These are phyloP conservation scores for Sugiyamaella grinbergsii DNA, from an alignment of 1,139 yeast species.

Conservation along the genomic window DNA sequence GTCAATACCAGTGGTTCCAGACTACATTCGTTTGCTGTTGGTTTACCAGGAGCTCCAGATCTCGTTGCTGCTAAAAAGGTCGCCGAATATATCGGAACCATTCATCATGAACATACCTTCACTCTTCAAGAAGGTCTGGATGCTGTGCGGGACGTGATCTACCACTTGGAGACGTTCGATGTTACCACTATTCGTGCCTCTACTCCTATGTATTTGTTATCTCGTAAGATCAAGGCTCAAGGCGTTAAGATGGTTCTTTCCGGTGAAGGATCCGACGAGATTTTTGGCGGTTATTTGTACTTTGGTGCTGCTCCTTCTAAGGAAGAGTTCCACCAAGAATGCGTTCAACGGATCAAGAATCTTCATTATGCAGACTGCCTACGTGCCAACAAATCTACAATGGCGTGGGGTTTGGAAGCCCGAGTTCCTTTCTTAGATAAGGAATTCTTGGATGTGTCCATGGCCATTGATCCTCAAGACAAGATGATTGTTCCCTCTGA, in stretches of 20 bases:
- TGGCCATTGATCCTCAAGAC: slow-evolving; percentile 93
- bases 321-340: slow-evolving; percentile 89
- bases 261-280: slow-evolving; percentile 99
- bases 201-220: slow-evolving; percentile 95
- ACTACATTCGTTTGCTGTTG: slow-evolving; percentile 94
- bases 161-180: slow-evolving; percentile 95
- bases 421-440: slow-evolving; percentile 98
- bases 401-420: slow-evolving; percentile 99
- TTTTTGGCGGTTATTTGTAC: slow-evolving; percentile 97
- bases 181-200: slow-evolving; percentile 99
- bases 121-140: slow-evolving; percentile 96
- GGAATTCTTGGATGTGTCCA: slow-evolving; percentile 84
- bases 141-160: slow-evolving; percentile 90
- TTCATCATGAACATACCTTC: slow-evolving; percentile 97
- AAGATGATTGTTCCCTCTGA: slow-evolving; percentile 64
- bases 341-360: slow-evolving; percentile 95
- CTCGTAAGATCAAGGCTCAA: slow-evolving; percentile 97
- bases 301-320: slow-evolving; percentile 96
- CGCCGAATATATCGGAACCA: slow-evolving; percentile 87
- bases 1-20: slow-evolving; percentile 76
- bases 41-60: slow-evolving; percentile 98
- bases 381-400: slow-evolving; percentile 98
- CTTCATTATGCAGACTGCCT: slow-evolving; percentile 95
- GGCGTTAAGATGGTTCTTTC: slow-evolving; percentile 99
- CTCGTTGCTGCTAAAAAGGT: slow-evolving; percentile 94